Conservation (phyloP, 129 eudicot species). For the Pseudognaphalium luteoalbum region DNA sequence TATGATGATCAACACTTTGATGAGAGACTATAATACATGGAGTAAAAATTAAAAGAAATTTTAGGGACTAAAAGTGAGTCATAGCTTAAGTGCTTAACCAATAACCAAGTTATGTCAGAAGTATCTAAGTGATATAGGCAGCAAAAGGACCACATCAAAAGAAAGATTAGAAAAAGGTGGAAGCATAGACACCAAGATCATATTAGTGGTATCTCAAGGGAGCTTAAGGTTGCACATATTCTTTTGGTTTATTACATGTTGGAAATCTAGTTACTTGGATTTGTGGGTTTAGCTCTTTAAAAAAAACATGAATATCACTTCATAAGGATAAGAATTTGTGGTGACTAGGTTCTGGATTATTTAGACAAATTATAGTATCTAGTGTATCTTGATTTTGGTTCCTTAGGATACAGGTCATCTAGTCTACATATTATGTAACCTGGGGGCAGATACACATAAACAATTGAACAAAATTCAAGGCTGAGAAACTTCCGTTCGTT, state of each 20-base stretch:
- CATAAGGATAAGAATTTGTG: background rate
- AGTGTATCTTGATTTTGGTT: background rate
- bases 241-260: background rate
- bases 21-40: background rate
- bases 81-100: background rate
- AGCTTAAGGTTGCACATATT: background rate
- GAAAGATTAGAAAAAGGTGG: background rate
- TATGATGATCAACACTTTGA: slow-evolving; percentile 12
- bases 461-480: background rate
- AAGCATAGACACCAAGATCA: background rate
- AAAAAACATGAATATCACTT: background rate
- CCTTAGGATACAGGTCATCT: background rate
- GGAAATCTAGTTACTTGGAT: background rate
- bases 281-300: background rate
- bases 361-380: background rate
- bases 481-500: background rate
- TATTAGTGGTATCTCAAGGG: background rate
- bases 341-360: background rate
- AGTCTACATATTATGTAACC: no score
- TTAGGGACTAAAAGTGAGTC: slow-evolving; percentile 3
- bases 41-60: background rate
- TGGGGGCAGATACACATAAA: no score
- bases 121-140: background rate
- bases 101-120: background rate
- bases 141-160: background rate